Evolutionary conservation across 2,329 filamentous ascomycete species (phyloP).

Genomic region (Trichoderma pleuroti): DNA sequence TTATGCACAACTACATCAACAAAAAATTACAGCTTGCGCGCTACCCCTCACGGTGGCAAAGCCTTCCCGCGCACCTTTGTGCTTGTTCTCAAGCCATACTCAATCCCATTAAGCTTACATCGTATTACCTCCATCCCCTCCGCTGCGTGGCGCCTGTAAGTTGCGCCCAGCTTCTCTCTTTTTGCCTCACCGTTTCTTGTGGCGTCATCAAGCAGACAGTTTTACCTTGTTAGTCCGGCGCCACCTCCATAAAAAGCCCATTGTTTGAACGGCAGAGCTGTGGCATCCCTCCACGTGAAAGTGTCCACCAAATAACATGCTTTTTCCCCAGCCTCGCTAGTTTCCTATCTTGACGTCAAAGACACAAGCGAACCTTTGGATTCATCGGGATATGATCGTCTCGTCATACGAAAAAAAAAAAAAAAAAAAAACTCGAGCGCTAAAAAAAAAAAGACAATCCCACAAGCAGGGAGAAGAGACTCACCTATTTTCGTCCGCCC

Average conservation of each 20-base stretch:
- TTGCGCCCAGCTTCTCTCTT: not conserved
- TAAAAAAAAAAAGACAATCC: not conserved
- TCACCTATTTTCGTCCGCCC: not conserved
- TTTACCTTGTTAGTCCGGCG: not conserved
- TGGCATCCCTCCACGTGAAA: not conserved
- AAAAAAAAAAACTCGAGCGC: not conserved
- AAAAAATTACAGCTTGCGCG: not conserved
- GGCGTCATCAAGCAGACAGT: not conserved
- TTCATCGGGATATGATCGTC: not conserved
- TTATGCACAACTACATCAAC: not conserved
- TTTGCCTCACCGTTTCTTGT: not conserved
- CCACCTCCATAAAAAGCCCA: not conserved
- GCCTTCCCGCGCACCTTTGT: not conserved
- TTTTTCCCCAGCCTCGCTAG: not conserved
- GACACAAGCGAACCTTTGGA: not conserved
- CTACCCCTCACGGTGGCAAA: not conserved
- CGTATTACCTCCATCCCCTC: constrained; percentile 13
- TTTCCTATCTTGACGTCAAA: not conserved
- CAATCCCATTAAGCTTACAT: constrained; percentile 16
- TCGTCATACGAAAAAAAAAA: not conserved
- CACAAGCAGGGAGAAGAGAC: not conserved
- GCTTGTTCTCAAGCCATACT: not conserved
- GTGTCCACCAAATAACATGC: not conserved
- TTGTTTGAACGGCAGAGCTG: not conserved
- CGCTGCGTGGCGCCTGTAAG: not conserved